Percentiles rank a stretch among this genome's conserved stretches.
phyloP scores from a whole-genome alignment of 2,329 filamentous ascomycete genomes.

The Pseudogymnoascus sp. region DNA sequence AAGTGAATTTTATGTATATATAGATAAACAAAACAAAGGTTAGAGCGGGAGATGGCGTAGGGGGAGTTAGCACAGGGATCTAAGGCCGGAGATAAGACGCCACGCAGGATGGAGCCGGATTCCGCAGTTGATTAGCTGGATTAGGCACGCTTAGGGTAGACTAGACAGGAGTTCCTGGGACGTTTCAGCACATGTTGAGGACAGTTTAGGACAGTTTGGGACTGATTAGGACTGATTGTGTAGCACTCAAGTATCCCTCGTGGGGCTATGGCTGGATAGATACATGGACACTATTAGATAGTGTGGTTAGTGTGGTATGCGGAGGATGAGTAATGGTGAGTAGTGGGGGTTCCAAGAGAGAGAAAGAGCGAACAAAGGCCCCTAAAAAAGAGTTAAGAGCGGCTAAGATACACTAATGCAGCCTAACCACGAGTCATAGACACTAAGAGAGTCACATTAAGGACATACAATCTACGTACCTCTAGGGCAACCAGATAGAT shows the following conservation, averaged over 20 bases:
- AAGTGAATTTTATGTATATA: neutral
- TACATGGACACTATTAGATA: neutral
- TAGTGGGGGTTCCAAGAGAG: neutral
- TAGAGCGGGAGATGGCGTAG: slow-evolving; percentile 21
- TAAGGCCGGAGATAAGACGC: slow-evolving; percentile 5
- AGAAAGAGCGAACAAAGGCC: neutral
- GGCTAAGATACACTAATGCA: neutral
- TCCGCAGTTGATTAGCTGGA: neutral
- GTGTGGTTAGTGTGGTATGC: too few species aligned
- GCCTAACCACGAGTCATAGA: neutral
- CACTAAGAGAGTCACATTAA: neutral
- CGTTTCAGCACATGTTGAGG: neutral
- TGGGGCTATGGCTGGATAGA: neutral
- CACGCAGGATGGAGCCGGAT: neutral
- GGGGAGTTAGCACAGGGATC: slow-evolving; percentile 14
- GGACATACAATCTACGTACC: neutral
- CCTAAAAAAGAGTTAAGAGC: neutral
- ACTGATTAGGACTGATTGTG: neutral
- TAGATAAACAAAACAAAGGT: slow-evolving; percentile 12
- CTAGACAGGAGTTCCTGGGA: neutral
- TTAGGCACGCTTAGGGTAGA: neutral
- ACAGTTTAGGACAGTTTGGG: too few species aligned
- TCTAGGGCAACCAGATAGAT: neutral
- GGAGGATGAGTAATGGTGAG: neutral
- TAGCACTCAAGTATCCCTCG: neutral